These are phyloP conservation scores for Scolecobasidium constrictum DNA, from an alignment of 2,329 filamentous ascomycete species.

Conservation along the genomic window DNA sequence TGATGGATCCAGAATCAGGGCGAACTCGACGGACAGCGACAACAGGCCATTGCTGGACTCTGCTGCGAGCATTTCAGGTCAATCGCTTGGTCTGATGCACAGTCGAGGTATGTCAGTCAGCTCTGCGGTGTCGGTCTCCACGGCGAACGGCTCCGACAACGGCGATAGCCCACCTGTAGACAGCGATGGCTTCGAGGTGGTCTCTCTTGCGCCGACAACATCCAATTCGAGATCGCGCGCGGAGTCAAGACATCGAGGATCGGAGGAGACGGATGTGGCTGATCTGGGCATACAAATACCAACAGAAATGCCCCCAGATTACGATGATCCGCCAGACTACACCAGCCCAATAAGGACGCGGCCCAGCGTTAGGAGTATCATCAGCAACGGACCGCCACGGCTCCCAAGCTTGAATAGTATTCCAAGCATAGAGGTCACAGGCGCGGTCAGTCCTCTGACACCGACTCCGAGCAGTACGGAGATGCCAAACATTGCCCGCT, in stretches of 20 bases:
- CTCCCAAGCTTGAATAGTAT: constrained; percentile 5
- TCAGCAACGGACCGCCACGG: background rate
- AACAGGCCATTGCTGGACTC: constrained; percentile 60
- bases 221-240: constrained; percentile 21
- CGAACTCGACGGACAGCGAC: constrained; percentile 64
- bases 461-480: background rate
- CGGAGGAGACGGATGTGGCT: constrained; percentile 16
- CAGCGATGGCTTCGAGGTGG: constrained; percentile 31
- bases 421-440: constrained; percentile 8
- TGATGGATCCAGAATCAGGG: constrained; percentile 65
- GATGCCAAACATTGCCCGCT: background rate
- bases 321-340: constrained; percentile 37
- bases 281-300: constrained; percentile 16
- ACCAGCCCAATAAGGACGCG: constrained; percentile 25
- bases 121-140: constrained; percentile 28
- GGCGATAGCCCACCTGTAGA: constrained; percentile 11
- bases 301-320: constrained; percentile 22
- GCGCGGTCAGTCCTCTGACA: background rate
- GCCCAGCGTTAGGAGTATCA: constrained; percentile 3
- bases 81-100: constrained; percentile 21
- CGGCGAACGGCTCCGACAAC: constrained; percentile 23
- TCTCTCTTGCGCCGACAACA: constrained; percentile 22
- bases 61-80: constrained; percentile 49
- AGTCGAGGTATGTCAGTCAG: constrained; percentile 31
- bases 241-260: constrained; percentile 8